Conservation (phyloP, 2,329 filamentous ascomycete genomes). For the Helotiales sp. region DNA sequence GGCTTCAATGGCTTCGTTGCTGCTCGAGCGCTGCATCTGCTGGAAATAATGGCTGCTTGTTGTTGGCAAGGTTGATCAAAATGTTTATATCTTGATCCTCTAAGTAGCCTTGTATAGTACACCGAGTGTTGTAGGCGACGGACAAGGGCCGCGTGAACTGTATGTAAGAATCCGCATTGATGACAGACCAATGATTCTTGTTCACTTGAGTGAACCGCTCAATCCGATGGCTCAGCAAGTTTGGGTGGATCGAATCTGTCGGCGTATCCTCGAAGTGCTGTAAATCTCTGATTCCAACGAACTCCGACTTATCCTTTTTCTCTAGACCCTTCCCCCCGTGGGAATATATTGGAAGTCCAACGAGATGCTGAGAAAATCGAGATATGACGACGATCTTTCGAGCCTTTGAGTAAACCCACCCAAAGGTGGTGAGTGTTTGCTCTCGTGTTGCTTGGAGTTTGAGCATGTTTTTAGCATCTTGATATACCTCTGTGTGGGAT, state of each 20-base stretch:
- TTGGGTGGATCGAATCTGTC: background rate
- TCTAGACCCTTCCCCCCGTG: background rate
- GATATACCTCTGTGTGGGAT: background rate
- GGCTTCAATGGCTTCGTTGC: background rate
- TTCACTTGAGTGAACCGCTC: background rate
- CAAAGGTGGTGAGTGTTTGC: background rate
- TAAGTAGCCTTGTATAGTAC: background rate
- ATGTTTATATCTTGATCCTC: background rate
- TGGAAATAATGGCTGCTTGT: background rate
- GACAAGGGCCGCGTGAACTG: background rate
- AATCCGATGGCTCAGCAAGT: background rate
- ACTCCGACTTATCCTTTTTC: background rate
- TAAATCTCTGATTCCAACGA: slow-evolving; percentile 1
- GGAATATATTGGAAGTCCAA: slow-evolving; percentile 4
- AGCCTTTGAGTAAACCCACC: slow-evolving; percentile 5
- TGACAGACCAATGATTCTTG: background rate
- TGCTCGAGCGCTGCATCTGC: background rate
- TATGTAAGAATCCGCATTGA: background rate
- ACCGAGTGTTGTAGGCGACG: background rate
- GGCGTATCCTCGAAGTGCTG: background rate
- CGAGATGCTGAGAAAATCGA: background rate
- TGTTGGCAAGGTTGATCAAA: background rate
- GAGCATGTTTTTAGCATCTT: background rate
- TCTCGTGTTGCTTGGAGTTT: slow-evolving; percentile 1
- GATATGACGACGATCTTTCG: slow-evolving; percentile 3